phyloP scores from a whole-genome alignment of 2,329 filamentous ascomycete species.

The Zymoseptoria brevis region DNA sequence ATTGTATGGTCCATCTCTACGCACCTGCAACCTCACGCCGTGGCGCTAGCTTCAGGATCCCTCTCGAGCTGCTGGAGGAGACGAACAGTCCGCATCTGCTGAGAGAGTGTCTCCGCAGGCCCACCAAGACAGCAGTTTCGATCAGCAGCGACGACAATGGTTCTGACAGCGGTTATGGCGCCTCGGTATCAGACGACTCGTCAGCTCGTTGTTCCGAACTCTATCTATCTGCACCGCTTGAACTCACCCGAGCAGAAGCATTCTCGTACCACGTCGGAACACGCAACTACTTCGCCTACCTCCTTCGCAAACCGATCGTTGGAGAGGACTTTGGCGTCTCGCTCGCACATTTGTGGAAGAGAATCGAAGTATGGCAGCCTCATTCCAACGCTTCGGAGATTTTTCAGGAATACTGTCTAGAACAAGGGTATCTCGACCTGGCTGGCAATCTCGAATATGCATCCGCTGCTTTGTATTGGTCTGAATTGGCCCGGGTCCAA shows the following conservation, averaged over 20 bases:
- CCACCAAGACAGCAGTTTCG: slow-evolving; percentile 4
- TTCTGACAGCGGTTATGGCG: slow-evolving; percentile 24
- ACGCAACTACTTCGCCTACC: slow-evolving; percentile 68
- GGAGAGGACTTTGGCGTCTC: slow-evolving; percentile 58
- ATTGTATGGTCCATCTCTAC: slow-evolving; percentile 64
- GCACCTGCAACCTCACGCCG: slow-evolving; percentile 55
- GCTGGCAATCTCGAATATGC: slow-evolving; percentile 59
- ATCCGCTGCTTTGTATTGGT: slow-evolving; percentile 58
- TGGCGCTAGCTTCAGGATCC: slow-evolving; percentile 61
- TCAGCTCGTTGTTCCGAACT: slow-evolving; percentile 42
- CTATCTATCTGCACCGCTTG: slow-evolving; percentile 59
- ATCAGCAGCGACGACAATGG: slow-evolving; percentile 17
- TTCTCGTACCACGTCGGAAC: slow-evolving; percentile 60
- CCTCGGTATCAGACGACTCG: slow-evolving; percentile 8
- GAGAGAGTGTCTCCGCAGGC: slow-evolving; percentile 33
- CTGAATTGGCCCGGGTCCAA: slow-evolving; percentile 56
- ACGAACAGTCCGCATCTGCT: slow-evolving; percentile 55
- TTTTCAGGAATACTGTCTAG: slow-evolving; percentile 57
- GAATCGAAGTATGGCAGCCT: slow-evolving; percentile 43
- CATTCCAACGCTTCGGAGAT: slow-evolving; percentile 28
- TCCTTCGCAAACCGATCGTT: slow-evolving; percentile 58
- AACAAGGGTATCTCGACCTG: slow-evolving; percentile 62
- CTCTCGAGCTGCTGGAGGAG: slow-evolving; percentile 49
- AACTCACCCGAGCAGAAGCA: slow-evolving; percentile 45
- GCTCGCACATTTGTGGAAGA: slow-evolving; percentile 56